These are phyloP conservation scores for Clavispora carvajalis DNA, from an alignment of 805 yeast species.

Conservation along the genomic window DNA sequence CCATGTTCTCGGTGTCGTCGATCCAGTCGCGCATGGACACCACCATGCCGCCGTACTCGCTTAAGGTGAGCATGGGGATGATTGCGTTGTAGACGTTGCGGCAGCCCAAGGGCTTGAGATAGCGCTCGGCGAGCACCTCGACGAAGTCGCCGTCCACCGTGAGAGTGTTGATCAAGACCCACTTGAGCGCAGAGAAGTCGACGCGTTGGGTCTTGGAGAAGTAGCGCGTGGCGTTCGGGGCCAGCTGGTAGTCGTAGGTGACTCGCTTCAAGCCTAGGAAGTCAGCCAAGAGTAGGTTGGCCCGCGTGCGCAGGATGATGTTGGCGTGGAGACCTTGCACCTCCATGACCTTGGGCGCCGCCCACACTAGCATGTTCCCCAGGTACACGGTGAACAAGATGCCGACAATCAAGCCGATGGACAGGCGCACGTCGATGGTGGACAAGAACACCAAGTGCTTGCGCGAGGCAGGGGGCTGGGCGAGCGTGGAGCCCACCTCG, in stretches of 20 bases:
- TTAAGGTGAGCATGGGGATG: conserved; percentile 81
- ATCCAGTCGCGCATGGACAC: conserved; percentile 90
- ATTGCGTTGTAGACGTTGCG: conserved; percentile 67
- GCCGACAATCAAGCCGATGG: conserved; percentile 84
- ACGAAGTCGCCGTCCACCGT: conserved; percentile 92
- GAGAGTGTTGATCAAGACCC: conserved; percentile 86
- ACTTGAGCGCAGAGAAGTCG: conserved; percentile 72
- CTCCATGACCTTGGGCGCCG: conserved; percentile 68
- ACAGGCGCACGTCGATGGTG: conserved; percentile 40
- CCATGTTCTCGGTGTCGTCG: conserved; percentile 60
- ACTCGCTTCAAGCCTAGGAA: conserved; percentile 86
- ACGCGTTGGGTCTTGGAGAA: conserved; percentile 70
- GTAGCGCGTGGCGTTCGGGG: conserved; percentile 79
- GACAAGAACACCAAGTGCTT: conserved; percentile 50
- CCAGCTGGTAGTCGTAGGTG: conserved; percentile 85
- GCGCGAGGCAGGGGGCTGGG: conserved; percentile 34
- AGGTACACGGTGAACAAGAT: conserved; percentile 74
- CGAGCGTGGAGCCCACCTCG: conserved; percentile 49
- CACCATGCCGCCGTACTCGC: conserved; percentile 96
- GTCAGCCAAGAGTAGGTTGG: conserved; percentile 75
- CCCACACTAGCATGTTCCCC: conserved; percentile 78
- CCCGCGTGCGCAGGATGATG: conserved; percentile 63
- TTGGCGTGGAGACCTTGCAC: conserved; percentile 86
- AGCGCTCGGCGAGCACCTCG: conserved; percentile 81
- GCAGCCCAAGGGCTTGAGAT: conserved; percentile 89